Evolutionary conservation across 1,284 basidiomycete genomes (phyloP).

Genomic region (Ustilago loliicola): DNA sequence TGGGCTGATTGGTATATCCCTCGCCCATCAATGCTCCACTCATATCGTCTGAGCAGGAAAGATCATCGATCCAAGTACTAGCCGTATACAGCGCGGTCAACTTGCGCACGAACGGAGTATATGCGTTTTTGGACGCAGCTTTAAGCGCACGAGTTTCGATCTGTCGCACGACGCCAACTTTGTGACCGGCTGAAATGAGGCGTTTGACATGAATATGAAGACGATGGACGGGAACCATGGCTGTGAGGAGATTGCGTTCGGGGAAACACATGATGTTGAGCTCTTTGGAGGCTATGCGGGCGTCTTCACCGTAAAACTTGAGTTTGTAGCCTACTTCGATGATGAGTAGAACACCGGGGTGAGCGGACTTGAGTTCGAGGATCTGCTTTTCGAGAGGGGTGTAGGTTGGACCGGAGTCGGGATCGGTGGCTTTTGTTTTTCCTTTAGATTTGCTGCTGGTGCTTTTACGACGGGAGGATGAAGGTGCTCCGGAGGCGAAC

Average conservation of each 20-base stretch:
- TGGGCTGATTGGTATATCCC: conserved; percentile 45
- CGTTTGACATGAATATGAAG: conserved; percentile 85
- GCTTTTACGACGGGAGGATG: conserved; percentile 44
- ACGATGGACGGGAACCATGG: conserved; percentile 85
- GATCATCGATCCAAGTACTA: conserved; percentile 84
- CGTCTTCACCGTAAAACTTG: conserved; percentile 87
- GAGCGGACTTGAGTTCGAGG: conserved; percentile 60
- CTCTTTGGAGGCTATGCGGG: conserved; percentile 84
- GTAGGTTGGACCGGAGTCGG: conserved; percentile 71
- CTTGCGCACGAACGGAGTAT: conserved; percentile 81
- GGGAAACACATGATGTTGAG: conserved; percentile 82
- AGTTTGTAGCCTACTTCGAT: conserved; percentile 77
- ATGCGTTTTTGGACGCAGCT: conserved; percentile 75
- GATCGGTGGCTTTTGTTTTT: conserved; percentile 42
- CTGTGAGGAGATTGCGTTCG: conserved; percentile 83
- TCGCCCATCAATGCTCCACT: conserved; percentile 12
- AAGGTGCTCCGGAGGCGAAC: conserved; percentile 19
- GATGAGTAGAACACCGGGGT: conserved; percentile 84
- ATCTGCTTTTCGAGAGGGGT: conserved; percentile 68
- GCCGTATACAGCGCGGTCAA: conserved; percentile 87
- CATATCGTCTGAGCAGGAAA: conserved; percentile 75
- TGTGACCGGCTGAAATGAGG: conserved; percentile 82
- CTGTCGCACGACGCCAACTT: conserved; percentile 93
- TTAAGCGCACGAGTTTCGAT: conserved; percentile 93
- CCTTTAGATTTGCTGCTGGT: conserved; percentile 65